These are phyloP conservation scores for Lactarius sanguifluus DNA, from an alignment of 768 basidiomycete genomes.

Conservation along the genomic window DNA sequence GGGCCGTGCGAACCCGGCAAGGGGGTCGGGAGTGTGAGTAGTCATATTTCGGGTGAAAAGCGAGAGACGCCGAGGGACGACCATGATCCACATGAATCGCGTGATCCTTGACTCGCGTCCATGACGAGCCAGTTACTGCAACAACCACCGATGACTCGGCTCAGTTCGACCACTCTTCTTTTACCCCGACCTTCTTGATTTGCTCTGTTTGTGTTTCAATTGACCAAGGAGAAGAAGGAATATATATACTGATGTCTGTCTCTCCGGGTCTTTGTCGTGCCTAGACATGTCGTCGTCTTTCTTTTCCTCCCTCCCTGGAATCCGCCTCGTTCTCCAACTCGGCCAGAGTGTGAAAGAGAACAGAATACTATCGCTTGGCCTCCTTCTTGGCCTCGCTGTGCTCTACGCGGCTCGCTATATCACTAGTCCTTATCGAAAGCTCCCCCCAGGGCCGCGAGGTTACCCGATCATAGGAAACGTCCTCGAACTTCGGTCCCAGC, in stretches of 20 bases:
- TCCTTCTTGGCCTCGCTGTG: constrained; percentile 10
- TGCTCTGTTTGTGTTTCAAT: background rate
- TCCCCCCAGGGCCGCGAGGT: constrained; percentile 25
- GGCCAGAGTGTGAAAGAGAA: constrained; percentile 16
- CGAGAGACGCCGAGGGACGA: too few relatives aligned
- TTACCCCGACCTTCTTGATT: background rate
- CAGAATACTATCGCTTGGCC: constrained; percentile 19
- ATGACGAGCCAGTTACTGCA: too few relatives aligned
- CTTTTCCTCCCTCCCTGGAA: constrained; percentile 3
- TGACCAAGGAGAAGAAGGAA: background rate
- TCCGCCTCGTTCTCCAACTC: background rate
- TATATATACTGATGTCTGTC: background rate
- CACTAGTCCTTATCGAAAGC: constrained; percentile 22
- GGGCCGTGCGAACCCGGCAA: too few relatives aligned
- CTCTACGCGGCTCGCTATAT: constrained; percentile 9
- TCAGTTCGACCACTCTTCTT: too few relatives aligned
- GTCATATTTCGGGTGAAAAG: too few relatives aligned
- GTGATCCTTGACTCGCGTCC: too few relatives aligned
- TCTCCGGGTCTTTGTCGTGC: background rate
- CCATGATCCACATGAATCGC: too few relatives aligned
- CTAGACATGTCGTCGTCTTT: background rate
- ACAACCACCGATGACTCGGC: too few relatives aligned
- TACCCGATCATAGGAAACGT: constrained; percentile 26
- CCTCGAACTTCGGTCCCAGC: constrained; percentile 21
- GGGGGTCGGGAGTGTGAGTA: too few relatives aligned